These are phyloP conservation scores for Dictyostelium firmibasis DNA, from an alignment of 78 protist species.

Conservation along the genomic window DNA sequence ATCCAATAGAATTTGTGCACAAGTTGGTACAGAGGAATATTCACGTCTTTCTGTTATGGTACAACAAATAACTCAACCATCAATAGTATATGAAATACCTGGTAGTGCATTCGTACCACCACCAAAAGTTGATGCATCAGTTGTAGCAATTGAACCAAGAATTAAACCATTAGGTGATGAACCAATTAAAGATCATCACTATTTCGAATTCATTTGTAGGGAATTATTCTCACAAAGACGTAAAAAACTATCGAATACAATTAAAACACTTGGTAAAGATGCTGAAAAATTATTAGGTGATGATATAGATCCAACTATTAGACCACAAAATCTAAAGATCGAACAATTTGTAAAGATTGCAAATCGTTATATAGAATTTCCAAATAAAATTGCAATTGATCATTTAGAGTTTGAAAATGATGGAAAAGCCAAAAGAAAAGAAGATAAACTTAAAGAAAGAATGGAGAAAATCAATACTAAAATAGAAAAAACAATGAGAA, in stretches of 20 bases:
- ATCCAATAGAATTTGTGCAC: conserved; percentile 74
- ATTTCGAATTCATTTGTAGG: conserved; percentile 61
- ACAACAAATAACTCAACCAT: conserved; percentile 2
- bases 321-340: conserved; percentile 66
- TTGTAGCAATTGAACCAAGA: conserved; percentile 49
- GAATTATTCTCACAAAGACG: conserved; percentile 50
- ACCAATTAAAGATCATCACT: conserved; percentile 34
- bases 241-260: conserved; percentile 44
- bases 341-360: conserved; percentile 58
- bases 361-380: conserved; percentile 21
- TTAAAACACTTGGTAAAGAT: conserved; percentile 7
- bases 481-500: not conserved
- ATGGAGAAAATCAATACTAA: not conserved
- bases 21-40: not conserved
- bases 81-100: conserved; percentile 1
- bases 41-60: conserved; percentile 49
- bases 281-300: not conserved
- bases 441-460: not conserved
- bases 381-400: conserved; percentile 12
- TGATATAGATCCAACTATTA: conserved; percentile 13
- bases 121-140: conserved; percentile 79
- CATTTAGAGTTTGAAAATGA: conserved; percentile 21
- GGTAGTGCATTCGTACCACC: conserved; percentile 82
- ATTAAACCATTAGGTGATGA: not conserved
- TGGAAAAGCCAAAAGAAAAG: conserved; percentile 10